Evolutionary conservation across 2,329 filamentous ascomycete genomes (phyloP), one percentile per base, ranked within the genome.

Genomic region (Colletotrichum liaoningense): DNA sequence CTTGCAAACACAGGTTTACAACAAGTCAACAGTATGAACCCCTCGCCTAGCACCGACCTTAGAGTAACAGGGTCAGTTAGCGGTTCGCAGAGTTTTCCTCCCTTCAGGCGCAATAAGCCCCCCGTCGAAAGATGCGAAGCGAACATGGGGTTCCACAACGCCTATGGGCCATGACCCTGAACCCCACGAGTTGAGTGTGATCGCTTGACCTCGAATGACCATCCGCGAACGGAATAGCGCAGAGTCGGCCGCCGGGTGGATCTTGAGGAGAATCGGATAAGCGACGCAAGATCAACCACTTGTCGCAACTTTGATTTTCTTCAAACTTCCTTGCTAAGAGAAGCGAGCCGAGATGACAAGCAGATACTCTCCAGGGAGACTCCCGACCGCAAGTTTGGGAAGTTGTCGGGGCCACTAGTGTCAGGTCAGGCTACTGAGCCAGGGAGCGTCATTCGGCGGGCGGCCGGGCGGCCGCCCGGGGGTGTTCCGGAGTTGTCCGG

Each of bases 191-290:
- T 35, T 59, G 49, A 16, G 9, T 35, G 54, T 58, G n/a, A 33
- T 38, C 9, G n/a, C n/a, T 24, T 24, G 19, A 55, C 56, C 26
- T 71, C 63, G 68, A 71, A 67, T 33, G 42, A 24, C n/a, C n/a
- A 8, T 46, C 68, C 26, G 28, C 16, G 63, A 67, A 38, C 24
- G 68, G 68, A n/a, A 57, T 72, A 71, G 57, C 63, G 11, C 57
- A 11, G 33, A 22, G 63, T 55, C 56, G 63, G 64, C 63, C 57
- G 69, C 69, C 46, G 33, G n/a, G 56, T 62, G 63, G 68, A 66
- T 16, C 42, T 63, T 22, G 49, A 38, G 59, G 19, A 46, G 33
- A 30, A 35, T 11, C 24, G 35, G 38, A 14, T 33, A 24, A 28
- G 52, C 56, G 28, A 35, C 38, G 49, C 38, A 8, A 49, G 42